phyloP scores from a whole-genome alignment of 768 basidiomycete species.

The Agaricus sinodeliciosus region DNA sequence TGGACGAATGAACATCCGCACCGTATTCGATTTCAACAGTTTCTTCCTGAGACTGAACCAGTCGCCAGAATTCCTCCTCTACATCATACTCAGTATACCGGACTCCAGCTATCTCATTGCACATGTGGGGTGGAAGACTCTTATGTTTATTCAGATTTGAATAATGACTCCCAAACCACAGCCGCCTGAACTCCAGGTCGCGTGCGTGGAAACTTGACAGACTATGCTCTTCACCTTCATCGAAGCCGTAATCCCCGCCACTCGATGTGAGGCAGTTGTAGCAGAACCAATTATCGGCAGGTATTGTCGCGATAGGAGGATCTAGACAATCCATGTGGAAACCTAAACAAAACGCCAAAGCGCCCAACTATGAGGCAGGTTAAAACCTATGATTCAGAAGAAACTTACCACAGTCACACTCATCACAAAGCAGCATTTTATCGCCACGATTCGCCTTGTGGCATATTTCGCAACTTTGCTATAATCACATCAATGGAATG shows the following conservation, averaged over 20 bases:
- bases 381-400: neutral
- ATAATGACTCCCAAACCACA: conserved; percentile 78
- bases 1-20: conserved; percentile 97
- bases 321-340: conserved; percentile 98
- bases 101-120: conserved; percentile 49
- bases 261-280: conserved; percentile 85
- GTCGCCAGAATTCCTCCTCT: conserved; percentile 94
- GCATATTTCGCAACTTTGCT: conserved; percentile 93
- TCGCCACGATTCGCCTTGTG: conserved; percentile 82
- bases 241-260: conserved; percentile 96
- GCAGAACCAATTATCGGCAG: conserved; percentile 95
- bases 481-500: conserved; percentile 17
- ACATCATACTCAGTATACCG: conserved; percentile 85
- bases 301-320: conserved; percentile 79
- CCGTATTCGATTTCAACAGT: conserved; percentile 99
- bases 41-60: conserved; percentile 84
- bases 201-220: conserved; percentile 88
- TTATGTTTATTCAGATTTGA: conserved; percentile 28
- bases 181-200: conserved; percentile 79
- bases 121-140: conserved; percentile 40
- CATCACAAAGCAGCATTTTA: conserved; percentile 74
- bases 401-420: conserved; percentile 38
- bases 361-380: conserved; percentile 9
- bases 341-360: conserved; percentile 37
- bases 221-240: conserved; percentile 95